Evolutionary conservation across 73 alveolate species (phyloP).

Genomic region (Paramecium sonneborni): DNA sequence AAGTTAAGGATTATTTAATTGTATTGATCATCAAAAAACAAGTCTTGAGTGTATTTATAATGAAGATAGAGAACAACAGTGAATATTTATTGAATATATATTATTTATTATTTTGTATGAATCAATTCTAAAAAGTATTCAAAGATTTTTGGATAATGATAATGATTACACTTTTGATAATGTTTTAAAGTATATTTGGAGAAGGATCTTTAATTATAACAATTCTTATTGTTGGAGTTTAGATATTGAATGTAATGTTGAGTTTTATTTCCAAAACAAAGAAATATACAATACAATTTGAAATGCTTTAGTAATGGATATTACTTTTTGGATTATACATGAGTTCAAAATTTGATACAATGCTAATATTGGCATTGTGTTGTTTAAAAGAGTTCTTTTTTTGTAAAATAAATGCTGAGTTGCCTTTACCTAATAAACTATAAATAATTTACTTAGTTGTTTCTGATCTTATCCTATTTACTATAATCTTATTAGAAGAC

Average conservation of each 20-base stretch:
- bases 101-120: background rate
- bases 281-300: background rate
- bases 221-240: background rate
- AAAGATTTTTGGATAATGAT: background rate
- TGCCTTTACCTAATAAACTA: background rate
- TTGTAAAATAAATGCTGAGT: background rate
- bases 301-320: background rate
- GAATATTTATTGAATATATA: background rate
- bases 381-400: background rate
- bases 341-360: background rate
- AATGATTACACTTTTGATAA: background rate
- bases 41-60: background rate
- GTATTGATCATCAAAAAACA: background rate
- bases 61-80: background rate
- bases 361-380: background rate
- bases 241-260: background rate
- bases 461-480: background rate
- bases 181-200: conserved; percentile 16
- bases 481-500: background rate
- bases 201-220: background rate
- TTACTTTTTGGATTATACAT: background rate
- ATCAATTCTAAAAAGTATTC: background rate
- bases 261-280: background rate
- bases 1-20: background rate
- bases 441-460: background rate